Conservation (phyloP, 306 rosid genomes). For the Quercus cerris region DNA sequence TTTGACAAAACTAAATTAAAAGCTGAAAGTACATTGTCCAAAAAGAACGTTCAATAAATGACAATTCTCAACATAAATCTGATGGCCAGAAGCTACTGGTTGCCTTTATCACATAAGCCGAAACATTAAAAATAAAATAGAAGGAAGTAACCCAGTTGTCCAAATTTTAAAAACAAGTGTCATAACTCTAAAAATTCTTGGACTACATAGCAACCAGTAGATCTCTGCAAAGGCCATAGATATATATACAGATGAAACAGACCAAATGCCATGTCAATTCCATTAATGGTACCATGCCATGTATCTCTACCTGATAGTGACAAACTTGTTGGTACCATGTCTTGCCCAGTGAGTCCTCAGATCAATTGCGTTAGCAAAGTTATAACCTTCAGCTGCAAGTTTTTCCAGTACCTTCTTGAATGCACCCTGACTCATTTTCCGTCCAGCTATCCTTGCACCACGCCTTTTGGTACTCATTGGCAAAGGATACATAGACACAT, state of each 20-base stretch:
- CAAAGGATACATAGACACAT: conserved; percentile 77
- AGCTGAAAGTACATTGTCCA: conserved; percentile 36
- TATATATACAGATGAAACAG: conserved; percentile 61
- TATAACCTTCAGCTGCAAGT: conserved; percentile 91
- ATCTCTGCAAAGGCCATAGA: conserved; percentile 62
- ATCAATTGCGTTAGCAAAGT: conserved; percentile 88
- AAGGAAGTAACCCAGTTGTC: conserved; percentile 28
- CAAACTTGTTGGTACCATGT: conserved; percentile 98
- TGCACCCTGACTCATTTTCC: conserved; percentile 99
- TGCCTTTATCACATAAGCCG: conserved; percentile 50
- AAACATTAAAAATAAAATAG: conserved; percentile 35
- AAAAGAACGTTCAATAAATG: conserved; percentile 41
- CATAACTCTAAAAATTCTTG: conserved; percentile 37
- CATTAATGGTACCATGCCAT: conserved; percentile 27
- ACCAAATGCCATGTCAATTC: conserved; percentile 27
- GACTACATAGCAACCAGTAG: conserved; percentile 50
- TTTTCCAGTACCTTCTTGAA: conserved; percentile 97
- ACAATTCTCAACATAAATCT: conserved; percentile 56
- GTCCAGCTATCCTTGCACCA: conserved; percentile 96
- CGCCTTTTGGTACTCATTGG: conserved; percentile 98
- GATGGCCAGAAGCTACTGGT: conserved; percentile 36
- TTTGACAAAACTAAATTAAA: conserved; percentile 29
- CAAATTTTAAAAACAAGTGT: conserved; percentile 43
- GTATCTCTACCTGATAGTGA: conserved; percentile 85
- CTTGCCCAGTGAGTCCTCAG: conserved; percentile 94